These are phyloP conservation scores for Aristolochia contorta DNA, from an alignment of 164 flowering plant species.

Conservation along the genomic window DNA sequence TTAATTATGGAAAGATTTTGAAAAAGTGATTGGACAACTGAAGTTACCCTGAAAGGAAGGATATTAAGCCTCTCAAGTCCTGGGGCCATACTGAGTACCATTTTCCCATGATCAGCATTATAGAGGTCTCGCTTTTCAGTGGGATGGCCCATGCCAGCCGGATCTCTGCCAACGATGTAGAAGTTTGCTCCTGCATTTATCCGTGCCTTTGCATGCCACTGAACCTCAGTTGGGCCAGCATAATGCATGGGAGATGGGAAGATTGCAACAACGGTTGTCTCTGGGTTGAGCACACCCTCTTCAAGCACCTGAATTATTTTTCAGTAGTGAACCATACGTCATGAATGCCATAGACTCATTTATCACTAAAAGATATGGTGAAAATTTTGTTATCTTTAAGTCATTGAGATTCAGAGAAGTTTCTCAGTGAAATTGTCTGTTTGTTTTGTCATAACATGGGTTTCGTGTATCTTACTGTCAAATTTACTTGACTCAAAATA, in stretches of 20 bases:
- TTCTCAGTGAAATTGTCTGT: too few relatives aligned
- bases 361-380: too few relatives aligned
- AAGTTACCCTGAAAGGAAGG: conserved; percentile 77
- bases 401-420: too few relatives aligned
- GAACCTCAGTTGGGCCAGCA: conserved; percentile 99
- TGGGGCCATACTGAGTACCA: conserved; percentile 95
- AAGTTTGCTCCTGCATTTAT: conserved; percentile 98
- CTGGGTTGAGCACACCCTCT: conserved; percentile 95
- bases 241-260: conserved; percentile 99
- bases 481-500: too few relatives aligned
- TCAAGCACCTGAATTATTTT: conserved; percentile 66
- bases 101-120: conserved; percentile 97
- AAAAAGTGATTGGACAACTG: not conserved
- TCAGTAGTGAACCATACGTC: not conserved
- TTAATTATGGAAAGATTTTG: not conserved
- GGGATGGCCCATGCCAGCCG: conserved; percentile 99
- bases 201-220: conserved; percentile 98
- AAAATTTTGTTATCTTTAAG: too few relatives aligned
- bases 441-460: too few relatives aligned
- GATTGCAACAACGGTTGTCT: conserved; percentile 85
- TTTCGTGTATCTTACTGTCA: too few relatives aligned
- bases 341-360: not conserved
- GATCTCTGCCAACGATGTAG: conserved; percentile 96
- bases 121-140: conserved; percentile 83
- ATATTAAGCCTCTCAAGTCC: conserved; percentile 89